Conservation (phyloP, 2,329 filamentous ascomycete genomes). For the Elsinoe arachidis region DNA sequence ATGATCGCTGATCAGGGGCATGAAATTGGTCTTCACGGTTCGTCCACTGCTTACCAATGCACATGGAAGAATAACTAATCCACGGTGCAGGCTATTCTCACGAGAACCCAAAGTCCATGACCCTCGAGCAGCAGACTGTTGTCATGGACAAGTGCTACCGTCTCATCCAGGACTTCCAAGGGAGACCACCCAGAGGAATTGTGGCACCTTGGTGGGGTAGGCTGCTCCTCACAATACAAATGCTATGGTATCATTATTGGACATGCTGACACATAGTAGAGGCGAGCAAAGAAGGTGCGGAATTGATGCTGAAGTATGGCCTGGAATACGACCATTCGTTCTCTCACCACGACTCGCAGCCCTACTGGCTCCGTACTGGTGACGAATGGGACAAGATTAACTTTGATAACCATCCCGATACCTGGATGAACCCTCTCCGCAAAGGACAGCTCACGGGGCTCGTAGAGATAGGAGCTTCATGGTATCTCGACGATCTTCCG, state of each 20-base stretch:
- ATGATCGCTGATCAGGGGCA: constrained; percentile 55
- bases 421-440: constrained; percentile 59
- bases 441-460: constrained; percentile 53
- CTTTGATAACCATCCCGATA: constrained; percentile 51
- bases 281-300: constrained; percentile 49
- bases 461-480: constrained; percentile 48
- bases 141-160: constrained; percentile 67
- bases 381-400: constrained; percentile 62
- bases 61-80: too few relatives aligned
- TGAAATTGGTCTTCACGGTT: constrained; percentile 49
- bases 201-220: constrained; percentile 55
- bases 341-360: constrained; percentile 53
- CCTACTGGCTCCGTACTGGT: constrained; percentile 48
- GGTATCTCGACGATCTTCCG: constrained; percentile 41
- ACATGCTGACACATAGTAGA: background rate
- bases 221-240: constrained; percentile 25
- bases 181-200: constrained; percentile 62
- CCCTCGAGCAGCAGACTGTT: constrained; percentile 63
- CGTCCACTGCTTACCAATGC: too few relatives aligned
- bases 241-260: constrained; percentile 26
- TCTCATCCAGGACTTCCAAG: constrained; percentile 60
- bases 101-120: constrained; percentile 66
- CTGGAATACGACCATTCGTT: constrained; percentile 64
- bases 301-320: constrained; percentile 56
- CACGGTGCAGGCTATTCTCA: constrained; percentile 50